Evolutionary conservation across 1,139 yeast genomes (phyloP).

Genomic region (Pneumocystis jirovecii): DNA sequence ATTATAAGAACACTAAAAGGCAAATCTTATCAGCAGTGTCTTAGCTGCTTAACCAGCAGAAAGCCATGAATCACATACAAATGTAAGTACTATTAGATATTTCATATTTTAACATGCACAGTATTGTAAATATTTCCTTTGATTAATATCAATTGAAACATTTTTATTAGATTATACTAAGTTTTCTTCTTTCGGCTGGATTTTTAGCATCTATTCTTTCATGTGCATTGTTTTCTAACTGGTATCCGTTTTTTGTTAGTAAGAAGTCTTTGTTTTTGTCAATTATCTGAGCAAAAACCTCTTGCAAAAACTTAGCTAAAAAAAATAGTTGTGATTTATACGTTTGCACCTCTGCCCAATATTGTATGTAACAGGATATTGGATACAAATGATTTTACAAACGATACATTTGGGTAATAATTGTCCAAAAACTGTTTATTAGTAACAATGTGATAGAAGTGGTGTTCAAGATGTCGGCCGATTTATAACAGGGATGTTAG

Average conservation of each 20-base stretch:
- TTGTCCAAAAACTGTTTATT: background rate
- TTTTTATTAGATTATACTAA: slow-evolving; percentile 36
- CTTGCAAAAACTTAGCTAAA: background rate
- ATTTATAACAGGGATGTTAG: slow-evolving; percentile 50
- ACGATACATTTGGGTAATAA: slow-evolving; percentile 20
- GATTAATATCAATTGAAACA: background rate
- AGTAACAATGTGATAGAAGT: slow-evolving; percentile 15
- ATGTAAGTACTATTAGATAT: background rate
- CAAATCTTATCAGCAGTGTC: background rate
- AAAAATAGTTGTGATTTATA: slow-evolving; percentile 28
- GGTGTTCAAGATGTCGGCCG: slow-evolving; percentile 47
- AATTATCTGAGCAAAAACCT: background rate
- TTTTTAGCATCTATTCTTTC: slow-evolving; percentile 65
- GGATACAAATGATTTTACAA: slow-evolving; percentile 34
- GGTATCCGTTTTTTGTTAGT: slow-evolving; percentile 59
- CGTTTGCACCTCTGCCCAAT: slow-evolving; percentile 59
- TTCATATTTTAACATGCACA: background rate
- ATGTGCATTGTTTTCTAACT: slow-evolving; percentile 57
- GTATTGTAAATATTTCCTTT: background rate
- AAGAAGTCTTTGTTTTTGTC: slow-evolving; percentile 15
- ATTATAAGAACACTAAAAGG: background rate
- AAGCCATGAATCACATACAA: background rate
- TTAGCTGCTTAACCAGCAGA: background rate
- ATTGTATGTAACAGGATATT: slow-evolving; percentile 33
- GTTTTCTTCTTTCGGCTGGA: slow-evolving; percentile 62